A percentile compares a stretch with the other conserved stretches of the same genome.
These are phyloP conservation scores for Ophidiomyces ophidiicola DNA, from an alignment of 2,329 filamentous ascomycete genomes.

Conservation along the genomic window DNA sequence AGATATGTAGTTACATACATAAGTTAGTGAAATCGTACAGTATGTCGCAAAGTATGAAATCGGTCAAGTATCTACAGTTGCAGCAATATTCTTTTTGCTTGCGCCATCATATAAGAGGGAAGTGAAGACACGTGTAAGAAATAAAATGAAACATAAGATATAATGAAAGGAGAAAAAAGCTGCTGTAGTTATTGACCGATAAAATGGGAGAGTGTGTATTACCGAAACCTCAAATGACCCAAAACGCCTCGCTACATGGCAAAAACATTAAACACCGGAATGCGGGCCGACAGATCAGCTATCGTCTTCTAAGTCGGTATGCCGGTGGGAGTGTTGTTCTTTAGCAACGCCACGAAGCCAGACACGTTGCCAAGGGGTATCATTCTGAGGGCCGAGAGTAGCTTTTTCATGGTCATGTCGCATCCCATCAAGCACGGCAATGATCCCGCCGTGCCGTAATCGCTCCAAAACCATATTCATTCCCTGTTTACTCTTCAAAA, in stretches of 20 bases:
- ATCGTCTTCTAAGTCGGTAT: conserved; percentile 10
- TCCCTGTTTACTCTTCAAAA: conserved; percentile 51
- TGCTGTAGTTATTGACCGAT: not conserved
- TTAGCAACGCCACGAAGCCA: conserved; percentile 22
- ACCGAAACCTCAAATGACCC: conserved; percentile 9
- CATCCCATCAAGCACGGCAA: conserved; percentile 61
- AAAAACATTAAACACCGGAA: conserved; percentile 1
- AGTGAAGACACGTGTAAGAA: conserved; percentile 5
- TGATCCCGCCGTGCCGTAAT: conserved; percentile 52
- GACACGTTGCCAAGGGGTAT: conserved; percentile 33
- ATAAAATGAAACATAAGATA: not conserved
- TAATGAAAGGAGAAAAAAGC: not conserved
- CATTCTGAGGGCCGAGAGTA: conserved; percentile 22
- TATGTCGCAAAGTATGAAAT: too few relatives aligned
- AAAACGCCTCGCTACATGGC: conserved; percentile 13
- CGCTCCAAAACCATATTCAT: conserved; percentile 56
- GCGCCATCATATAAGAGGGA: too few relatives aligned
- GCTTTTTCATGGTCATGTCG: conserved; percentile 43
- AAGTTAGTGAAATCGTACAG: too few relatives aligned
- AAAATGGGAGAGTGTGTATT: conserved; percentile 14
- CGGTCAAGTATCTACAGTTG: too few relatives aligned
- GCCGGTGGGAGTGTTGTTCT: conserved; percentile 3
- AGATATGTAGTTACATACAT: too few relatives aligned
- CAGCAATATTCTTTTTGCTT: too few relatives aligned
- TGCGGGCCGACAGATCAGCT: not conserved